Evolutionary conservation across 2,329 filamentous ascomycete genomes (phyloP), one percentile per base, ranked within the genome.

Genomic region (Neopestalotiopsis sp.): DNA sequence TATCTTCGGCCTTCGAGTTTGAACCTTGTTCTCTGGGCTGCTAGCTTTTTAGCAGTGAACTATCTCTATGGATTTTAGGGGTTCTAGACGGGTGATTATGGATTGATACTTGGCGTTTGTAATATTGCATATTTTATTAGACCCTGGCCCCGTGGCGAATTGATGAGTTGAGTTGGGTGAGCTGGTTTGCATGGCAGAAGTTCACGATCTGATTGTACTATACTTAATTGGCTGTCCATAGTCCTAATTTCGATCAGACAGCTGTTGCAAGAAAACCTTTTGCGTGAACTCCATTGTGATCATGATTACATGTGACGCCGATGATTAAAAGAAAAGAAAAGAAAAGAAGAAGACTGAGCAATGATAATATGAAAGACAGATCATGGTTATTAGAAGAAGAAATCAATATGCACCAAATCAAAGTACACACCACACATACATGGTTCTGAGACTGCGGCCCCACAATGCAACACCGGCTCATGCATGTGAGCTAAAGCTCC

Each of bases 401-500:
- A 38, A 53, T 53, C 5, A 53, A 20, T 20, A 53, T 53, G 9
- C 45, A 7, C n/a, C 14, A 14, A 17, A 49, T 14, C n/a, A n/a
- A 17, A n/a, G 14, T n/a, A n/a, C 5, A 49, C 4, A 20, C 24
- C 24, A 7, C n/a, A 49, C 6, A 7, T 24, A 20, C 9, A 53
- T 5, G 45, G 45, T 9, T 53, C n/a, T 17, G 45, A 24, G 20
- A 20, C 45, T 53, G 32, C 40, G 38, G 62, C 62, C 40, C 62
- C 62, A 65, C 62, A 65, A 28, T 65, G 28, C 58, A 38, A 40
- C 66, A 20, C 20, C 30, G 34, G 42, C n/a, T 57, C 40, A 53
- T 68, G 42, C 28, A 30, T 59, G 17, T 38, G 30, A 53, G 45
- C 45, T 53, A 28, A 63, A 57, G 59, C 61, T 68, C 38, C 63